Percentiles rank a stretch among this genome's conserved stretches.
phyloP scores from a whole-genome alignment of 352 stramenopile species.

The Phytophthora citricola region DNA sequence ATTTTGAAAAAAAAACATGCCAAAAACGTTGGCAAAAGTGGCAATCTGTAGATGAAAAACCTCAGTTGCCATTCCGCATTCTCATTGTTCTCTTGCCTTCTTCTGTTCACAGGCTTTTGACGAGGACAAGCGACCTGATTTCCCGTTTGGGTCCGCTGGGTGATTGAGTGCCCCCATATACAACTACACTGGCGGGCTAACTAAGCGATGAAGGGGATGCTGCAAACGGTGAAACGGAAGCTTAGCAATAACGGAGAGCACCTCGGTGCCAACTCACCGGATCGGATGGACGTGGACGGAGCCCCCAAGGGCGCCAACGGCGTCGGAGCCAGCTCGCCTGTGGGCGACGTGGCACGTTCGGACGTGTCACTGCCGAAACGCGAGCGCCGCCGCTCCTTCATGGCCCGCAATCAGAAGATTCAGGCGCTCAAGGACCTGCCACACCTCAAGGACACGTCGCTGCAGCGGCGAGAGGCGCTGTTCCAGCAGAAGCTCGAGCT shows the following conservation, averaged over 20 bases:
- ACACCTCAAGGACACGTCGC: conserved; percentile 85
- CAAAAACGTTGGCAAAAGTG: conserved; percentile 9
- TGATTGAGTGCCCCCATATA: conserved; percentile 14
- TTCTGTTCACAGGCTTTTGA: conserved; percentile 6
- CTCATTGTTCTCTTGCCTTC: conserved; percentile 19
- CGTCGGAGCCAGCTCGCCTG: conserved; percentile 40
- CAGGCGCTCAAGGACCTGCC: conserved; percentile 86
- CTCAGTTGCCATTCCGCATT: not conserved
- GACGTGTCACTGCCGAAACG: conserved; percentile 86
- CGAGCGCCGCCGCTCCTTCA: conserved; percentile 81
- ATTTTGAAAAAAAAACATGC: conserved; percentile 11
- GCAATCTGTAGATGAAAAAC: conserved; percentile 2
- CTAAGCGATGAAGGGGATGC: conserved; percentile 88
- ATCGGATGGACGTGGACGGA: conserved; percentile 72
- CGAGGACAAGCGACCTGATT: conserved; percentile 22
- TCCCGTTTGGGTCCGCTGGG: conserved; percentile 15
- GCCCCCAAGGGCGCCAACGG: conserved; percentile 27
- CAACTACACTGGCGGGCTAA: conserved; percentile 24
- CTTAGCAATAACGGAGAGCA: conserved; percentile 86
- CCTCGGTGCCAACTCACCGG: conserved; percentile 53
- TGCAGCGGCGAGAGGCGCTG: conserved; percentile 90
- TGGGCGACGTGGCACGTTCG: conserved; percentile 77
- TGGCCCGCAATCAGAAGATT: conserved; percentile 89
- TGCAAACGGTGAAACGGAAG: conserved; percentile 91
- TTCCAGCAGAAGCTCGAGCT: conserved; percentile 97